Base-by-base conservation (phyloP, 2,329 filamentous ascomycete genomes). In the Sporothrix brasiliensis region DNA sequence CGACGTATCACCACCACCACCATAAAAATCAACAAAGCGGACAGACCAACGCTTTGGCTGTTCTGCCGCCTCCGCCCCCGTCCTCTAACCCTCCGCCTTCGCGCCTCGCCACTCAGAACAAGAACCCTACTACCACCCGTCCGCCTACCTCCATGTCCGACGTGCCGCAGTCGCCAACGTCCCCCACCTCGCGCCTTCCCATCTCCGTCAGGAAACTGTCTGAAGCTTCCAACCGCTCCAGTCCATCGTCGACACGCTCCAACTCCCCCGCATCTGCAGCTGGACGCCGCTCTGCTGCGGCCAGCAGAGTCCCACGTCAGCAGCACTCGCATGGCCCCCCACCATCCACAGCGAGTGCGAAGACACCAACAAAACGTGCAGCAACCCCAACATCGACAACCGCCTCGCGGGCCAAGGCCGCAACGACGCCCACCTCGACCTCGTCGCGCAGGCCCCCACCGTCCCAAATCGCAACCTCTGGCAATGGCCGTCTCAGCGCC, bases 401-500 rank as follows among this genome's bases (percentile, higher is more conserved):
- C 4, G 21, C 68, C 68, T 61, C 75, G 69, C 80, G 79, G 69
- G 76, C 80, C 21, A 85, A 84, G 27, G 81, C 84, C 4, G 69
- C 77, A 73, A 54, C 77, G 1, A 56, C 71, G 2, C 56, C 70
- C 21, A 41, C 63, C 19, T 41, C 58, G 4, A 30, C 72, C 21
- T 61, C 73, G 73, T 73, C 67, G 72, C 74, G 82, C 77, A 84
- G 80, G 75, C 77, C 76, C 71, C 79, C 79, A 71, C 82, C 80
- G 68, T 75, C 72, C 77, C 81, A 75, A 77, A 80, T 74, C n/a
- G 77, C 80, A 11, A 83, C 82, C 78, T 83, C 34, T 85, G 83
- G 83, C 72, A 87, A 83, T 75, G 88, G 84, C 75, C 85, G 87
- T 67, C 83, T 95, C 14, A 89, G 91, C 75, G 91, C 92, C 52